Evolutionary conservation across 257 asterid species (phyloP), one percentile per base, ranked within the genome.

Genomic region (Eustoma russellianum): DNA sequence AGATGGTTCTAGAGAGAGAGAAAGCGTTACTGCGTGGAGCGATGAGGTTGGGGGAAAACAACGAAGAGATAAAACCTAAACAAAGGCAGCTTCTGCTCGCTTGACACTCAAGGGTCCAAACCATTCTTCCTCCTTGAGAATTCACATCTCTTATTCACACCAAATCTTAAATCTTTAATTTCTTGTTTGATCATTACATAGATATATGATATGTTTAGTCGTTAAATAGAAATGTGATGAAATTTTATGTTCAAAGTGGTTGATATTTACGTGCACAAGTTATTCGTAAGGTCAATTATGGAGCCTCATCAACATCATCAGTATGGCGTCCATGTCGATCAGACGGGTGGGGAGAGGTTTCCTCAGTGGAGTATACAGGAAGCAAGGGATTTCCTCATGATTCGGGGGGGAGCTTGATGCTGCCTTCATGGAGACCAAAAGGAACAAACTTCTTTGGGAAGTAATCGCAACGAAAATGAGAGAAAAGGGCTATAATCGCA

Each of bases 351-450:
- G 2, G 97, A 88, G 53, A 76, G 95, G 79, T 85, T 88, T 50
- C 99, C 99, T 33, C 99, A 88, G 77, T 92, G 99, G 99, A 85
- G 97, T 68, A 69, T 77, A 41, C 94, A 92, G 59, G 99, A 88
- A 62, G 85, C 97, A 16, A 63, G 85, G 43, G 97, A 91, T 66
- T 88, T 91, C 75, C 66, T 91, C 76, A 43, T 66, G 70, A 80
- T 87, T 55, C 95, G 98, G 68, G 97, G n/a, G 93, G 17, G 95
- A 92, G 30, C 75, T 87, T 50, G 99, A 92, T 62, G 90, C 83
- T 60, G 70, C 79, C 53, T 92, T 92, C 77, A 79, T 92, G 94
- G 94, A 88, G 48, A 88, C 97, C 5, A 92, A 88, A 63, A 82
- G 95, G 47, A 92, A 83, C 63, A 88, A 88, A 76, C 76, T 76